phyloP scores from a whole-genome alignment of 306 rosid genomes.

The Trifolium pratense region DNA sequence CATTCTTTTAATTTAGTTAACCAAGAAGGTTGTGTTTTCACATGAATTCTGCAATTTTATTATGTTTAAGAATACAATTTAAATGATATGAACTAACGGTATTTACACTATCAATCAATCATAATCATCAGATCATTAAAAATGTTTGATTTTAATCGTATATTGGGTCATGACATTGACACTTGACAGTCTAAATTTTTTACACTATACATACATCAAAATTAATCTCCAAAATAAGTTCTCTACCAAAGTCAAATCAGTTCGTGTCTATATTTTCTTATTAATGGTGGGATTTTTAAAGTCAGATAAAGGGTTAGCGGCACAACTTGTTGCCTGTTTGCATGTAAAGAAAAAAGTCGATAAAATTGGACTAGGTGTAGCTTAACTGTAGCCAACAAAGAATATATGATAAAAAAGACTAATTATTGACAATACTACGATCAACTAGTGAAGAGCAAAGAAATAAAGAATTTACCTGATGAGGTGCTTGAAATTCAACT shows the following conservation, averaged over 20 bases:
- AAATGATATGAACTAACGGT: no score
- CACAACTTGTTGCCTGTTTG: no score
- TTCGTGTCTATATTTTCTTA: background rate
- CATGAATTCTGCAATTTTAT: background rate
- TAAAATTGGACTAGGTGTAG: no score
- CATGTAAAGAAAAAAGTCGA: no score
- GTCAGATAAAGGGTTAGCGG: no score
- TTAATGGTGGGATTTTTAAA: no score
- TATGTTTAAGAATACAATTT: no score
- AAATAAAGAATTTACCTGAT: constrained; percentile 50
- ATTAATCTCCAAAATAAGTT: no score
- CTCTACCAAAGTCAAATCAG: background rate
- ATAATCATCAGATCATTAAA: background rate
- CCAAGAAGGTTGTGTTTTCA: constrained; percentile 14
- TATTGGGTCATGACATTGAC: no score
- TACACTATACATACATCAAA: background rate
- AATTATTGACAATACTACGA: background rate
- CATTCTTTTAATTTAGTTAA: constrained; percentile 6
- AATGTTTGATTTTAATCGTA: background rate
- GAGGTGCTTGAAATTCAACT: constrained; percentile 48
- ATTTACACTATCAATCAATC: background rate
- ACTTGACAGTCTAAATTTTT: no score
- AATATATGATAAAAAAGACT: background rate
- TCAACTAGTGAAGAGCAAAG: constrained; percentile 23
- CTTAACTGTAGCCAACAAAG: background rate